A percentile compares a stretch with the other conserved stretches of the same genome.
Evolutionary conservation across 164 flowering plant genomes (phyloP).

Genomic region (grape (Vitis vinifera)): DNA sequence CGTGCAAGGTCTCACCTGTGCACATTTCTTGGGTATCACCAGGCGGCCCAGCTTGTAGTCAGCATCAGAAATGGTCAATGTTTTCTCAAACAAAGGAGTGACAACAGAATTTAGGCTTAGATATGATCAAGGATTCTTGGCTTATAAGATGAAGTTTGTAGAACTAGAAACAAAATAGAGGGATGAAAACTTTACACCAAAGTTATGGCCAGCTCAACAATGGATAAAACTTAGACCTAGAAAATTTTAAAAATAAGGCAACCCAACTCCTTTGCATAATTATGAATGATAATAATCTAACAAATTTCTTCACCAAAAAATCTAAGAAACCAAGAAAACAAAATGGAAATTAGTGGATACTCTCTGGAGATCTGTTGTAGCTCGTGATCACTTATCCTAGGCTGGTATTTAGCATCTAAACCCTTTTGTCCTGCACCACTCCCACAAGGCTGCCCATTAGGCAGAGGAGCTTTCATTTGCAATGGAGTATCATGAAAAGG

Average conservation of each 20-base stretch:
- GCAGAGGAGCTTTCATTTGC: not conserved
- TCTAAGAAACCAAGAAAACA: not conserved
- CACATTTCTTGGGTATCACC: conserved; percentile 22
- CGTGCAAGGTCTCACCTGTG: conserved; percentile 22
- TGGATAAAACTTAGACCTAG: too few species aligned
- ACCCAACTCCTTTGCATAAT: not conserved
- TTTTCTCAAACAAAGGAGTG: conserved; percentile 30
- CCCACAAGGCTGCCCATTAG: too few species aligned
- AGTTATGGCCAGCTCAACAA: not conserved
- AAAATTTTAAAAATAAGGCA: too few species aligned
- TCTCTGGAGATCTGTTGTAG: conserved; percentile 8
- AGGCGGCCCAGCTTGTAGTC: conserved; percentile 17
- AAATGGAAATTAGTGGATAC: conserved; percentile 19
- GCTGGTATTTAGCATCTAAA: conserved; percentile 8
- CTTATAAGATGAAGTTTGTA: not conserved
- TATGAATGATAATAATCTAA: too few species aligned
- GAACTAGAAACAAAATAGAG: not conserved
- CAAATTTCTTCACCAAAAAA: not conserved
- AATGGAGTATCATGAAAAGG: too few species aligned
- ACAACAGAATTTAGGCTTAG: conserved; percentile 15
- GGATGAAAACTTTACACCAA: not conserved
- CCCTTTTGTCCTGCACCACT: too few species aligned
- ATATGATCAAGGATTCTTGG: conserved; percentile 8
- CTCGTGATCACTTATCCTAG: conserved; percentile 9
- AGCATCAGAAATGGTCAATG: conserved; percentile 20